Evolutionary conservation across 2,329 filamentous ascomycete species (phyloP).

Genomic region (Claviceps sp.): DNA sequence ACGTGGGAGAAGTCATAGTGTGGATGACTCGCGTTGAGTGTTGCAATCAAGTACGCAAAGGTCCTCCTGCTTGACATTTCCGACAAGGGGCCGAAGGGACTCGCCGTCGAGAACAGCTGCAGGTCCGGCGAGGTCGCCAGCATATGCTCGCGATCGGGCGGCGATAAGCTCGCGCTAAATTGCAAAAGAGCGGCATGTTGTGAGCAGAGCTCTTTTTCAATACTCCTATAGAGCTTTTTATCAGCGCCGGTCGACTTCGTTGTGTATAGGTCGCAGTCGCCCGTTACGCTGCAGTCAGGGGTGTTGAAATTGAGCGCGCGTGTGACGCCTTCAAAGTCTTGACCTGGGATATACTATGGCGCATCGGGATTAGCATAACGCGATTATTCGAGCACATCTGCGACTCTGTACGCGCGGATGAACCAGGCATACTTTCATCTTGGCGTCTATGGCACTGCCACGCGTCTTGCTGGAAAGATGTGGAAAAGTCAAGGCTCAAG

Average conservation of each 20-base stretch:
- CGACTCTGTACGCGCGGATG: background rate
- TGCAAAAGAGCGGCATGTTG: slow-evolving; percentile 82
- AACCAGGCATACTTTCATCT: slow-evolving; percentile 24
- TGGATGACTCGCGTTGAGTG: slow-evolving; percentile 79
- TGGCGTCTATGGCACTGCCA: slow-evolving; percentile 7
- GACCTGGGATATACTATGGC: slow-evolving; percentile 72
- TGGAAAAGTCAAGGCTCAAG: no score
- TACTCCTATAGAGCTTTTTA: slow-evolving; percentile 94
- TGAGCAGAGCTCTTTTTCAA: slow-evolving; percentile 79
- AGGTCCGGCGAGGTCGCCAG: slow-evolving; percentile 49
- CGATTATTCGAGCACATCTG: background rate
- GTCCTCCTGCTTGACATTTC: slow-evolving; percentile 80
- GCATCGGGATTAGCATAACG: background rate
- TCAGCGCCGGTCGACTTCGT: slow-evolving; percentile 91
- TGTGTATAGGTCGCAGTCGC: slow-evolving; percentile 92
- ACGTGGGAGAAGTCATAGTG: slow-evolving; percentile 95
- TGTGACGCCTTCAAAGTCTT: slow-evolving; percentile 82
- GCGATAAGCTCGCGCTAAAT: slow-evolving; percentile 75
- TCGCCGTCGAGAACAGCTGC: slow-evolving; percentile 59
- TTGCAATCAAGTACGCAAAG: slow-evolving; percentile 93
- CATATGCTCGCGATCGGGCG: slow-evolving; percentile 61
- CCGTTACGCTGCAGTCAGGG: slow-evolving; percentile 79
- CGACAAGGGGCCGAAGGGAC: slow-evolving; percentile 81
- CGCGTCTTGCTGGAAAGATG: background rate
- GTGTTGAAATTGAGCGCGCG: slow-evolving; percentile 93